A percentile compares a stretch with the other conserved stretches of the same genome.
Conservation (phyloP, 1,139 yeast genomes). For the Debaryomyces robertsiae region DNA sequence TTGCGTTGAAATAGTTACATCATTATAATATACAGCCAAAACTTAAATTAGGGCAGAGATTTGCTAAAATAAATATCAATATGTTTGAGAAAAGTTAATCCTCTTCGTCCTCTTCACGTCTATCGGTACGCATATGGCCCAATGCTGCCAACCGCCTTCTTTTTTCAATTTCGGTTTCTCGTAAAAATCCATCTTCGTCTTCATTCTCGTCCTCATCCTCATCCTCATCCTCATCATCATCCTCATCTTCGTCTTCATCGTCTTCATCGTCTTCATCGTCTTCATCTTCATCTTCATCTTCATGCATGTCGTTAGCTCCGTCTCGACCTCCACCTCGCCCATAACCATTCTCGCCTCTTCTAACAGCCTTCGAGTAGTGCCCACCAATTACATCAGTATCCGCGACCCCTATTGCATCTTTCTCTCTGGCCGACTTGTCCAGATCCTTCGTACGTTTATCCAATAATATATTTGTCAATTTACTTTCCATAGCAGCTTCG, state of each 20-base stretch:
- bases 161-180: constrained; percentile 72
- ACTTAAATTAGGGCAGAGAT: too few species aligned
- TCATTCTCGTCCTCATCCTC: constrained; percentile 27
- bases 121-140: constrained; percentile 50
- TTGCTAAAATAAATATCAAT: too few species aligned
- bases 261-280: neutral
- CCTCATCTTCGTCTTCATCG: constrained; percentile 12
- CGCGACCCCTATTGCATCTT: neutral
- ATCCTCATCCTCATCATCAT: constrained; percentile 18
- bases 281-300: constrained; percentile 23
- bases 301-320: constrained; percentile 21
- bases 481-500: constrained; percentile 30
- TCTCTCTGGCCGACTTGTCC: constrained; percentile 5
- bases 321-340: constrained; percentile 12
- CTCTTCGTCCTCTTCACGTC: constrained; percentile 60
- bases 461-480: constrained; percentile 26
- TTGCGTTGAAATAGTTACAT: too few species aligned
- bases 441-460: constrained; percentile 3
- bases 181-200: constrained; percentile 29
- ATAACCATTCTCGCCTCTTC: too few species aligned
- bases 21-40: too few species aligned
- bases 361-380: neutral
- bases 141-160: constrained; percentile 81
- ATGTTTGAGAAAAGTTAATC: constrained; percentile 33
- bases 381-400: neutral